phyloP scores from a whole-genome alignment of 805 yeast species.

The Cyberlindnera americana region DNA sequence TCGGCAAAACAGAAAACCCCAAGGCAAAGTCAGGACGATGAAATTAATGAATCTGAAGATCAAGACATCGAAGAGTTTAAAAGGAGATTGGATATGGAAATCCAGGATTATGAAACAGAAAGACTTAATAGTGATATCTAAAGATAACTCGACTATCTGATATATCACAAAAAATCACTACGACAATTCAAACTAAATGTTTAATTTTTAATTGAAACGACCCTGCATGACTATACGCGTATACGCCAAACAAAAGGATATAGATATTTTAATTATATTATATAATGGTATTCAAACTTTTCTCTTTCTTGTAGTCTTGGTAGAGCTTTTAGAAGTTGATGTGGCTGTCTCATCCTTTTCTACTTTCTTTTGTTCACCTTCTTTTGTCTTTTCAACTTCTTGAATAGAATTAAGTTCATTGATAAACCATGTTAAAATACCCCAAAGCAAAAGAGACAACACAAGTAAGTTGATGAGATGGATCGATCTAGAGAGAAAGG shows the following conservation, averaged over 20 bases:
- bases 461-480: slow-evolving; percentile 58
- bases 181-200: too few species aligned
- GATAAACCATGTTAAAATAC: slow-evolving; percentile 83
- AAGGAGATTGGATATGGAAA: slow-evolving; percentile 21
- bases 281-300: slow-evolving; percentile 5
- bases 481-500: slow-evolving; percentile 51
- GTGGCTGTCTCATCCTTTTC: neutral
- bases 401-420: slow-evolving; percentile 49
- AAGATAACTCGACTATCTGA: too few species aligned
- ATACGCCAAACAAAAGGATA: too few species aligned
- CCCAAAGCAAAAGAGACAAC: slow-evolving; percentile 69
- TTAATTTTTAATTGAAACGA: too few species aligned
- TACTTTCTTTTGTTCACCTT: slow-evolving; percentile 25
- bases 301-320: slow-evolving; percentile 17
- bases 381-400: slow-evolving; percentile 23
- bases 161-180: too few species aligned
- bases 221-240: neutral
- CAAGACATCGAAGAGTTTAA: slow-evolving; percentile 25
- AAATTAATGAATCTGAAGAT: slow-evolving; percentile 10
- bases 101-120: slow-evolving; percentile 21
- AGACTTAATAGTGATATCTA: slow-evolving; percentile 10
- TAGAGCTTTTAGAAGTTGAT: too few species aligned
- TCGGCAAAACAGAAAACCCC: neutral
- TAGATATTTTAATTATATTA: too few species aligned
- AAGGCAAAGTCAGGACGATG: neutral